Conservation (phyloP, 345 rosid genomes). For the Alliaria petiolata region DNA sequence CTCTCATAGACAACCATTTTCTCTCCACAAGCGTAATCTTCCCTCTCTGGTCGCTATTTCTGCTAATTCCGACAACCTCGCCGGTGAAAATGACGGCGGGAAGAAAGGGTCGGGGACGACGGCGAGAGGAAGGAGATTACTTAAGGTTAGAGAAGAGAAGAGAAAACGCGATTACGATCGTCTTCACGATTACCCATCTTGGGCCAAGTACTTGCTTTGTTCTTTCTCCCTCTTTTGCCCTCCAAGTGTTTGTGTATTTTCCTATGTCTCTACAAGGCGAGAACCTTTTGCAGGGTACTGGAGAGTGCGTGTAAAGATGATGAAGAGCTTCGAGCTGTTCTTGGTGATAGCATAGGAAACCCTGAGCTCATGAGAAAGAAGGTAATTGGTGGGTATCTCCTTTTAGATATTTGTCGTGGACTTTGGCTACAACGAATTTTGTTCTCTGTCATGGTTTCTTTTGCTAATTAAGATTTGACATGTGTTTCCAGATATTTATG, state of each 20-base stretch:
- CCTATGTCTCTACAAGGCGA: background rate
- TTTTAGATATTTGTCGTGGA: background rate
- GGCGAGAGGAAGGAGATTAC: slow-evolving; percentile 85
- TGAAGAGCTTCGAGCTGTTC: slow-evolving; percentile 76
- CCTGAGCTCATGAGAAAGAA: slow-evolving; percentile 86
- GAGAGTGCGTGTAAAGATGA: slow-evolving; percentile 79
- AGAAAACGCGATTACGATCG: slow-evolving; percentile 76
- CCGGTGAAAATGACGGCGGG: slow-evolving; percentile 8
- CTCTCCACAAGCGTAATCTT: slow-evolving; percentile 5
- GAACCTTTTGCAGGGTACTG: slow-evolving; percentile 48
- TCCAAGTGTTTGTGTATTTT: slow-evolving; percentile 31
- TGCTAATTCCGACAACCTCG: slow-evolving; percentile 15
- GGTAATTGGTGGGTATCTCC: slow-evolving; percentile 28
- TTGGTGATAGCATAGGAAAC: slow-evolving; percentile 85
- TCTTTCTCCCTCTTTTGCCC: background rate
- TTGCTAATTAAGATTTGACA: background rate
- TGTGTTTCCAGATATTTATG: background rate
- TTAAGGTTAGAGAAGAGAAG: slow-evolving; percentile 80
- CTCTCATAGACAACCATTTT: slow-evolving; percentile 6
- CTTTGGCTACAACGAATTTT: background rate
- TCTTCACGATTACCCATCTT: slow-evolving; percentile 70
- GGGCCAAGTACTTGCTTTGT: slow-evolving; percentile 63
- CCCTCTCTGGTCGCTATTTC: slow-evolving; percentile 4
- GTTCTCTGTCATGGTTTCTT: background rate
- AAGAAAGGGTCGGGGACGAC: slow-evolving; percentile 70